phyloP scores from a whole-genome alignment of 2,329 filamentous ascomycete species.

The Myriosclerotinia duriaeana region DNA sequence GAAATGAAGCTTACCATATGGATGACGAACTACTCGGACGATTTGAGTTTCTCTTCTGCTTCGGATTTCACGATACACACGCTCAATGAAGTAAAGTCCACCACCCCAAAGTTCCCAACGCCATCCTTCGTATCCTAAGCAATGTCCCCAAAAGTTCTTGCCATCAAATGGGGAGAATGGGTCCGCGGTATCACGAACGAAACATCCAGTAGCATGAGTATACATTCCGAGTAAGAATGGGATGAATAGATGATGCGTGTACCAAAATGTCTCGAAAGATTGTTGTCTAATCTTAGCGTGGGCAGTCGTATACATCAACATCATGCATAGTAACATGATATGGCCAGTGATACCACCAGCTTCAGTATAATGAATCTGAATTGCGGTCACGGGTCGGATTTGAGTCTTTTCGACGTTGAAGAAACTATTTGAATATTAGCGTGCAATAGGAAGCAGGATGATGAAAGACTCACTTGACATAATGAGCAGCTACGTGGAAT shows the following conservation, averaged over 20 bases:
- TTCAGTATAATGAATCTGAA: conserved; percentile 89
- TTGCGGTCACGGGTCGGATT: conserved; percentile 73
- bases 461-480: conserved; percentile 75
- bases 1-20: conserved; percentile 64
- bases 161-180: conserved; percentile 83
- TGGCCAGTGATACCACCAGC: conserved; percentile 92
- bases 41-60: conserved; percentile 83
- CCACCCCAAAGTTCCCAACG: conserved; percentile 91
- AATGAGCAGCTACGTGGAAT: conserved; percentile 77
- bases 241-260: conserved; percentile 97
- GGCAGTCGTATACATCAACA: conserved; percentile 95
- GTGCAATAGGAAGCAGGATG: neutral
- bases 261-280: conserved; percentile 98
- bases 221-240: conserved; percentile 92
- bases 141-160: conserved; percentile 81
- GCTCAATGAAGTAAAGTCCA: conserved; percentile 80
- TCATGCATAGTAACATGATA: conserved; percentile 98
- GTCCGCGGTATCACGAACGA: conserved; percentile 77
- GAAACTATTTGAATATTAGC: conserved; percentile 59
- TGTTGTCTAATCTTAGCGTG: conserved; percentile 93
- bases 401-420: conserved; percentile 89
- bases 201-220: conserved; percentile 93
- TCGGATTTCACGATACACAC: conserved; percentile 87
- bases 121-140: conserved; percentile 94
- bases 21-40: conserved; percentile 90